Evolutionary conservation across 169 alveolate species (phyloP).

Genomic region (Plasmodium billcollinsi): DNA sequence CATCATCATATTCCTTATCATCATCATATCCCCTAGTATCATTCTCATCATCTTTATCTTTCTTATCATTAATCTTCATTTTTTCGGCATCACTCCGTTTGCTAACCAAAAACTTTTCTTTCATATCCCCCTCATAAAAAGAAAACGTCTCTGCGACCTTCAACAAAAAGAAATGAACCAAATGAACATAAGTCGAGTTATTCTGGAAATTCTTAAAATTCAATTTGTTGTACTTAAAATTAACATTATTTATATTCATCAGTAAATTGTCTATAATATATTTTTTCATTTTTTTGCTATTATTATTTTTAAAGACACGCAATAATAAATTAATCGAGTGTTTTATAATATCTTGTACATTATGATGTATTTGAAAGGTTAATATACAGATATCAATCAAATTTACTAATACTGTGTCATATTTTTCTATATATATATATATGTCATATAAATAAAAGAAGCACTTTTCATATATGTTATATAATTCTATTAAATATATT

Average conservation of each 20-base stretch:
- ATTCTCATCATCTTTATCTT: not conserved
- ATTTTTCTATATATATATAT: conserved; percentile 46
- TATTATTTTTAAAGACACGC: conserved; percentile 18
- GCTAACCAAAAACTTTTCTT: conserved; percentile 14
- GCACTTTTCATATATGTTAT: conserved; percentile 43
- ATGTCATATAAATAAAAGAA: conserved; percentile 39
- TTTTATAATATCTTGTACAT: conserved; percentile 39
- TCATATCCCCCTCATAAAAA: conserved; percentile 46
- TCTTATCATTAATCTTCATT: not conserved
- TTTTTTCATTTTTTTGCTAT: conserved; percentile 30
- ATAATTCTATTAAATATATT: conserved; percentile 34
- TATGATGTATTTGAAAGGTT: conserved; percentile 51
- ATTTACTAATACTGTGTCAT: conserved; percentile 55
- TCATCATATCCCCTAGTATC: not conserved
- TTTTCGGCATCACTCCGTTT: not conserved
- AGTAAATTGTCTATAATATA: conserved; percentile 50
- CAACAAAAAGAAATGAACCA: conserved; percentile 25
- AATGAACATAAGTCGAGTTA: conserved; percentile 62
- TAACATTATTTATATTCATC: conserved; percentile 35
- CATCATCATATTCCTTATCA: not conserved
- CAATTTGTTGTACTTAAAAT: conserved; percentile 56
- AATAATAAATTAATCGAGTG: conserved; percentile 39
- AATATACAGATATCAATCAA: conserved; percentile 33
- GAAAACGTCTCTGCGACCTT: conserved; percentile 63
- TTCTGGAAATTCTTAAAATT: conserved; percentile 44